Base-by-base conservation (phyloP, 768 basidiomycete species). In the Chlorophyllum brunneum region DNA sequence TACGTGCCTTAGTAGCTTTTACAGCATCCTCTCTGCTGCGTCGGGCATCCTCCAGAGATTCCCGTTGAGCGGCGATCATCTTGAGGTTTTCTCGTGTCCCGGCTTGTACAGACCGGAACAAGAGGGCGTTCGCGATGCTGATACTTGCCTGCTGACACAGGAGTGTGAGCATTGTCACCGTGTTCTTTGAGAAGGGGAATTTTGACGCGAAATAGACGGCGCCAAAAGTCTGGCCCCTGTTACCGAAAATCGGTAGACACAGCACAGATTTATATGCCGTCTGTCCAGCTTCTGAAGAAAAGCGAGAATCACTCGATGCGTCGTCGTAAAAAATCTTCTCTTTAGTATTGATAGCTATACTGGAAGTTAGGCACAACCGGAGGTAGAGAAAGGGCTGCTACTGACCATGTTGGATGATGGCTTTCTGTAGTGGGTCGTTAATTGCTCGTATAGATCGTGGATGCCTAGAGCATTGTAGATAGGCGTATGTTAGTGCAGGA, bases 131-230 rank as follows among this genome's bases (percentile, higher is more conserved):
- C 2, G 85, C 75, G 33, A 89, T 83, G 39, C 85, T 85, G 52
- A 88, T 86, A 54, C 82, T 85, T 1, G 85, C 85, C 75, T 88
- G 86, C 61, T 86, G 84, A 59, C 81, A 83, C 7, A 87, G 73
- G 3, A 86, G 70, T 1, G 80, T 84, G 48, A 87, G 63, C 52
- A 85, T 77, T 1, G 78, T 83, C 15, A 84, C 71, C 0, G 75
- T 80, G 57, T 79, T 81, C 51, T 74, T 75, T 0, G 82, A 77
- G 61, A 87, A 87, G 0, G 83, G 70, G 57, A 82, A 80, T 69
- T 76, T 81, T 2, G 84, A 83, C 5, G 82, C 80, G 30, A 86
- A 69, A 58, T 84, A 88, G 30, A 85, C 74, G 18, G 81, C 83
- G 18, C 85, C 85, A 62, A 86, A 86, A 2, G 85, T 87, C 62